These are phyloP conservation scores for Mangifera indica DNA, from an alignment of 345 rosid genomes.

Conservation along the genomic window DNA sequence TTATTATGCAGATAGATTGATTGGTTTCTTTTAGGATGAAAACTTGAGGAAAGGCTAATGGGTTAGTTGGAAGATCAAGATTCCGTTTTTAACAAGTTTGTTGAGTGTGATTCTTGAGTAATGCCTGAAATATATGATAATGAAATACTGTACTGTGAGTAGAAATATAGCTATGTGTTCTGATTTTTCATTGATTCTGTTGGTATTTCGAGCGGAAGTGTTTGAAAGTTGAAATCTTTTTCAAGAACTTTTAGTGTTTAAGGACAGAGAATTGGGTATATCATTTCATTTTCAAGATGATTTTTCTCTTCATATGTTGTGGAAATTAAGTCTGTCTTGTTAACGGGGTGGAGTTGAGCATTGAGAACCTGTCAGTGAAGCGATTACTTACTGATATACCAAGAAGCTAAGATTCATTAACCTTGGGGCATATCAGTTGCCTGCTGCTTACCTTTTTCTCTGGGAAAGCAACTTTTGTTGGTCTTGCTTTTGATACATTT, in stretches of 20 bases:
- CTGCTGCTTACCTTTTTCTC: not conserved
- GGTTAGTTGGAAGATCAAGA: not conserved
- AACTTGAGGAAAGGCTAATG: constrained; percentile 5
- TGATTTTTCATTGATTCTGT: constrained; percentile 1
- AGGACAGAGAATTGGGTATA: constrained; percentile 15
- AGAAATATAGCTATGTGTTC: not conserved
- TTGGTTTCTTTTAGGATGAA: not conserved
- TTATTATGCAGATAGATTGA: constrained; percentile 21
- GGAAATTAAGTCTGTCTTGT: not conserved
- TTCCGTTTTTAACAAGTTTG: not conserved
- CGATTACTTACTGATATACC: constrained; percentile 2
- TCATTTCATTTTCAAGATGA: not conserved
- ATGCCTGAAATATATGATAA: not conserved
- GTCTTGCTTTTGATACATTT: not conserved
- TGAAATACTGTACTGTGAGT: too few species aligned
- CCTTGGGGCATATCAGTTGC: not conserved
- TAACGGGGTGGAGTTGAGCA: not conserved
- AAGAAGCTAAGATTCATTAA: not conserved
- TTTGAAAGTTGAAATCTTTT: constrained; percentile 8
- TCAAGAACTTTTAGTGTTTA: constrained; percentile 12
- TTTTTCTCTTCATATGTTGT: not conserved
- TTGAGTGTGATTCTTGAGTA: not conserved
- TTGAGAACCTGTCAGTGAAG: not conserved
- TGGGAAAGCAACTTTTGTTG: constrained; percentile 6
- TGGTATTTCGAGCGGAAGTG: not conserved